Evolutionary conservation across 1,284 basidiomycete species (phyloP).

Genomic region (Tausonia pullulans): DNA sequence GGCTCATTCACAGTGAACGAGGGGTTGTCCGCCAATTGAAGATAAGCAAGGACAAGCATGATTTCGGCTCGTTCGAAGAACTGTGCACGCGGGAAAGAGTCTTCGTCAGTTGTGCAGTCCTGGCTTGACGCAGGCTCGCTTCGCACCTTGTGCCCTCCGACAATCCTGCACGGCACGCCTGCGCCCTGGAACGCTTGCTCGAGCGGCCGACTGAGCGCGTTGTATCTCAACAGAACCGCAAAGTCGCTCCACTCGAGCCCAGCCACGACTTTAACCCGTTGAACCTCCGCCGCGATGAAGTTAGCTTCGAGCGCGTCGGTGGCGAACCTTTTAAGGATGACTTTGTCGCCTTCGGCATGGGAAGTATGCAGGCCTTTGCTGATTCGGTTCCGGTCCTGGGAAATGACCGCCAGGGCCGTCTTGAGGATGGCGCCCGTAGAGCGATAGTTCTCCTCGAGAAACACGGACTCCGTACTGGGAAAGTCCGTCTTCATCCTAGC

Average conservation of each 20-base stretch:
- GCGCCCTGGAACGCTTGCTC: slow-evolving; percentile 68
- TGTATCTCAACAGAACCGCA: slow-evolving; percentile 45
- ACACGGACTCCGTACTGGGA: slow-evolving; percentile 50
- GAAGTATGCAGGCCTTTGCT: slow-evolving; percentile 63
- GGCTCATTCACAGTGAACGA: not conserved
- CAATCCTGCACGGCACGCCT: slow-evolving; percentile 62
- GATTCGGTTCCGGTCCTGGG: slow-evolving; percentile 56
- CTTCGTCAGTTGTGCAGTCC: too few species aligned
- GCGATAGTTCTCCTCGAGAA: slow-evolving; percentile 79
- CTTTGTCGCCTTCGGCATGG: slow-evolving; percentile 50
- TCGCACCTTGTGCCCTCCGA: slow-evolving; percentile 56
- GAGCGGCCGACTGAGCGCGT: slow-evolving; percentile 33
- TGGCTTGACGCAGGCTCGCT: too few species aligned
- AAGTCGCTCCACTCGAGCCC: slow-evolving; percentile 68
- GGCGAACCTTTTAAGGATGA: slow-evolving; percentile 33
- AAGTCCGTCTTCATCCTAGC: slow-evolving; percentile 66
- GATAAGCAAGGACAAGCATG: slow-evolving; percentile 45
- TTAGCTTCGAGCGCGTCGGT: slow-evolving; percentile 45
- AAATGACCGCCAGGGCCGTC: slow-evolving; percentile 62
- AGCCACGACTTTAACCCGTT: slow-evolving; percentile 58
- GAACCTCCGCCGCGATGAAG: slow-evolving; percentile 70
- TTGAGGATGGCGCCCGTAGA: slow-evolving; percentile 68
- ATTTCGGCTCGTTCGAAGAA: slow-evolving; percentile 81
- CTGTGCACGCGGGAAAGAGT: slow-evolving; percentile 2
- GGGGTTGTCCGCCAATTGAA: slow-evolving; percentile 16